phyloP scores from a whole-genome alignment of 345 rosid species.

The Pistacia integerrima region DNA sequence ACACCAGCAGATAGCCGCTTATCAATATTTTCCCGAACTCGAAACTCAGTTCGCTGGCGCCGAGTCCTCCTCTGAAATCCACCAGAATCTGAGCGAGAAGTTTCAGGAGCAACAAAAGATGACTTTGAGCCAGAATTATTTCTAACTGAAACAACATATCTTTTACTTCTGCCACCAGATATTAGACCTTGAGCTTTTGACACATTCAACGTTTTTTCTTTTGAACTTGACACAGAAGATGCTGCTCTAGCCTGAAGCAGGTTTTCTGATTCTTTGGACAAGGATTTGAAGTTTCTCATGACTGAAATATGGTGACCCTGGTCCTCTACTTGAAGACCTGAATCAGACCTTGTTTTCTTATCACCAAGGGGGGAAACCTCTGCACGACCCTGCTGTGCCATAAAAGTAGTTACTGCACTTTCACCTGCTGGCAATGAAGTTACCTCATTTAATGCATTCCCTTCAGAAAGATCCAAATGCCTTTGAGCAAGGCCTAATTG shows the following conservation, averaged over 20 bases:
- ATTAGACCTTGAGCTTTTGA: conserved; percentile 42
- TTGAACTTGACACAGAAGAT: conserved; percentile 29
- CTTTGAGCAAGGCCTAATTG: conserved; percentile 49
- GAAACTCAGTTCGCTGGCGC: conserved; percentile 69
- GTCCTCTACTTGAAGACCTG: conserved; percentile 38
- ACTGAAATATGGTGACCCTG: conserved; percentile 38
- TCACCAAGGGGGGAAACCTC: conserved; percentile 39
- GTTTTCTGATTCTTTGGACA: conserved; percentile 44
- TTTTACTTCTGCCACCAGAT: conserved; percentile 51
- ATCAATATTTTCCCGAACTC: conserved; percentile 65
- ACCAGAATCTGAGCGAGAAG: conserved; percentile 53
- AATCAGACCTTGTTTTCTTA: conserved; percentile 32
- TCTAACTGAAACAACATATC: conserved; percentile 46
- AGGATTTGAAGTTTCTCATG: conserved; percentile 30
- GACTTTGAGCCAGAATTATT: conserved; percentile 51
- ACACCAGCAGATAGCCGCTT: conserved; percentile 36
- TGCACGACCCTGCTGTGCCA: conserved; percentile 42
- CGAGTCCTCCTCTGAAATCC: conserved; percentile 66
- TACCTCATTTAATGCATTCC: conserved; percentile 33
- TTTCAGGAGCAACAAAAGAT: conserved; percentile 49
- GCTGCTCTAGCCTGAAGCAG: conserved; percentile 41
- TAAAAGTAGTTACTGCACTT: conserved; percentile 28
- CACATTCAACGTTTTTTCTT: conserved; percentile 35
- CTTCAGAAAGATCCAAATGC: conserved; percentile 49
- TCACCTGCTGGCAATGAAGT: conserved; percentile 40